A percentile compares a stretch with the other conserved stretches of the same genome.
Conservation (phyloP, 2,329 filamentous ascomycete genomes). For the Escovopsis sp. region DNA sequence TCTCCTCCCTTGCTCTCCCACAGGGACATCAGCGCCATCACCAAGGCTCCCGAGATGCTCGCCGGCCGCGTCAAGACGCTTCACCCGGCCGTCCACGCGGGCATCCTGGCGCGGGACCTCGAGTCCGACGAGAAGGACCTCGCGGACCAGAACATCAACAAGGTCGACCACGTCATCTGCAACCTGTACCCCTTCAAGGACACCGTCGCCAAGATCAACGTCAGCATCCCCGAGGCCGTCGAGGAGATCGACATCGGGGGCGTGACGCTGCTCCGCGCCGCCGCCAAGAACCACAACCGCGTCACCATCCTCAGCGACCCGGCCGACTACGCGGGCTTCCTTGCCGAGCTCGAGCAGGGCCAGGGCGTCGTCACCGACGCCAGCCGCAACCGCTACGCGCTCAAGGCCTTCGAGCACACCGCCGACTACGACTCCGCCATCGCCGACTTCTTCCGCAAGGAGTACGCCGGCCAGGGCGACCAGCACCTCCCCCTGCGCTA, state of each 20-base stretch:
- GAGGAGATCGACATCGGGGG: constrained; percentile 99
- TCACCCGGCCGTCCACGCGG: constrained; percentile 80
- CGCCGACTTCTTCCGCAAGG: constrained; percentile 91
- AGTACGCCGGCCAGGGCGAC: constrained; percentile 73
- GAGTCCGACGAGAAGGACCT: constrained; percentile 95
- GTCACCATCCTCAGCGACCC: constrained; percentile 95
- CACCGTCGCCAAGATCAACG: constrained; percentile 90
- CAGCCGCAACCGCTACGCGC: constrained; percentile 75
- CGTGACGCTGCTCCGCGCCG: constrained; percentile 88
- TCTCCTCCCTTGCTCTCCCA: background rate
- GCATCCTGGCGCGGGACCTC: constrained; percentile 86
- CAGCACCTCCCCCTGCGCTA: constrained; percentile 83
- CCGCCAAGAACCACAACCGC: constrained; percentile 92
- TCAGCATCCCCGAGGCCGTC: constrained; percentile 90
- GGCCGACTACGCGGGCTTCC: constrained; percentile 82
- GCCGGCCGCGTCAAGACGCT: constrained; percentile 78
- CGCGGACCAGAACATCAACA: constrained; percentile 84
- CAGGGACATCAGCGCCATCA: constrained; percentile 97
- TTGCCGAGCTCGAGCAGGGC: constrained; percentile 75
- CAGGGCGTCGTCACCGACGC: constrained; percentile 74
- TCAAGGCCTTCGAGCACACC: constrained; percentile 98
- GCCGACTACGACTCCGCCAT: constrained; percentile 94
- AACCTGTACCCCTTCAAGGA: constrained; percentile 99
- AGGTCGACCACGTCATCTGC: constrained; percentile 93
- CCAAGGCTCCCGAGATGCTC: constrained; percentile 92